Evolutionary conservation across 768 basidiomycete species (phyloP), one percentile per base, ranked within the genome.

Genomic region (Trametes maxima): DNA sequence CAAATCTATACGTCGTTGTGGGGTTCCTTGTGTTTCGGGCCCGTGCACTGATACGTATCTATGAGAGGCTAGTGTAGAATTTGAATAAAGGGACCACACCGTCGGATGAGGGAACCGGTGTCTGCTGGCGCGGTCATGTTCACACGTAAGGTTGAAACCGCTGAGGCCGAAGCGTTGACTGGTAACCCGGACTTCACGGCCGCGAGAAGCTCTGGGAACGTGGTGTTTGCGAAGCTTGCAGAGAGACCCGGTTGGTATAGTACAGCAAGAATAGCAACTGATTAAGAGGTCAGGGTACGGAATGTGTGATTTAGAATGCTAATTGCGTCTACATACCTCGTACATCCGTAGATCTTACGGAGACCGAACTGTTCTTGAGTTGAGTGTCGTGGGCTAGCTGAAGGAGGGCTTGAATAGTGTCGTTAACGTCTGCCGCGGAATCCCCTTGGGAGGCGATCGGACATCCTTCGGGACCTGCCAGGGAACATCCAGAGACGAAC

Each of bases 401-500:
- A 8, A 59, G 50, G 12, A 59, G 49, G 1, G 49, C 49, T 12
- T 45, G 49, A 2, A 59, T 52, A 6, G 44, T 37, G 21, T 16
- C 28, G 21, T 59, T 21, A 6, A 59, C 47, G 2, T 60, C 53
- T 21, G 19, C 5, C 5, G 61, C 28, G 22, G 43, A 24, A 4
- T 53, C 36, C 5, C 51, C 56, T 17, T 47, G 44, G n/a, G 49
- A 24, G 47, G 57, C 58, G 17, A 58, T 25, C 19, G 53, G 22
- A 24, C 63, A 64, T 17, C 40, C 48, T 3, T 46, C 19, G 16
- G 63, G 48, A 10, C 63, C 63, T 1, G 63, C 47, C 21, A 64
- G 58, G 4, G 63, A 58, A 44, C 63, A 64, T 7, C 54, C 63
- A 2, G 57, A 52, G 8, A 48, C 33, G 53, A 64, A 47, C 7